Percentiles rank a stretch among this genome's conserved stretches.
phyloP scores from a whole-genome alignment of 768 basidiomycete genomes.

The Tricholoma terreum region DNA sequence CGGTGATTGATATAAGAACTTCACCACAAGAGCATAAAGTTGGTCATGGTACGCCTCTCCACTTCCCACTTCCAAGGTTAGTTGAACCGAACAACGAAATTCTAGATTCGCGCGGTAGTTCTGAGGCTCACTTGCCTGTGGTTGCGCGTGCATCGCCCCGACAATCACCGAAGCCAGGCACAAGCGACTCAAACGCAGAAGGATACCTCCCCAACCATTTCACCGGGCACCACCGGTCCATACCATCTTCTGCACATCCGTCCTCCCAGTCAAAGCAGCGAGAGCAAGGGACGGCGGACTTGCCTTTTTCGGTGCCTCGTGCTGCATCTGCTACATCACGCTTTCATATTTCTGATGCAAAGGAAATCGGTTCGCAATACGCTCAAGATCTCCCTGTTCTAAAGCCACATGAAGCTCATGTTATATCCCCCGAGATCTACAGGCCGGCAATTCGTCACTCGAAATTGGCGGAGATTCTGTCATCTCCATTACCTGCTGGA shows the following conservation, averaged over 20 bases:
- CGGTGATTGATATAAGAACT: neutral
- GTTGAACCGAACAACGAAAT: neutral
- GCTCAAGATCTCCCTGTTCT: neutral
- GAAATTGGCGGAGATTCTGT: constrained; percentile 34
- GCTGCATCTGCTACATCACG: neutral
- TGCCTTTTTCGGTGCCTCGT: neutral
- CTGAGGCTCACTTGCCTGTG: neutral
- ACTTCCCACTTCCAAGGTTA: neutral
- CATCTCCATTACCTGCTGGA: constrained; percentile 14
- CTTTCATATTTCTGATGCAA: neutral
- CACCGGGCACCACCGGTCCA: neutral
- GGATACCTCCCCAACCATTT: neutral
- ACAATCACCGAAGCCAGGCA: neutral
- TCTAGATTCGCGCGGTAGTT: neutral
- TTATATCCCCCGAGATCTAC: neutral
- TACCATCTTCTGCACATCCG: neutral
- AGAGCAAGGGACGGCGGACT: neutral
- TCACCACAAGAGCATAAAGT: neutral
- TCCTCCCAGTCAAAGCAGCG: neutral
- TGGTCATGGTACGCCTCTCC: neutral
- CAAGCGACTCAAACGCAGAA: neutral
- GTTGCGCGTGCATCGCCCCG: neutral
- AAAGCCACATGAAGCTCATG: neutral
- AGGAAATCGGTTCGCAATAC: neutral
- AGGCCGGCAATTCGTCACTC: constrained; percentile 29